phyloP scores from a whole-genome alignment of 2,329 filamentous ascomycete genomes.

The Lasiodiplodia hormozganensis region DNA sequence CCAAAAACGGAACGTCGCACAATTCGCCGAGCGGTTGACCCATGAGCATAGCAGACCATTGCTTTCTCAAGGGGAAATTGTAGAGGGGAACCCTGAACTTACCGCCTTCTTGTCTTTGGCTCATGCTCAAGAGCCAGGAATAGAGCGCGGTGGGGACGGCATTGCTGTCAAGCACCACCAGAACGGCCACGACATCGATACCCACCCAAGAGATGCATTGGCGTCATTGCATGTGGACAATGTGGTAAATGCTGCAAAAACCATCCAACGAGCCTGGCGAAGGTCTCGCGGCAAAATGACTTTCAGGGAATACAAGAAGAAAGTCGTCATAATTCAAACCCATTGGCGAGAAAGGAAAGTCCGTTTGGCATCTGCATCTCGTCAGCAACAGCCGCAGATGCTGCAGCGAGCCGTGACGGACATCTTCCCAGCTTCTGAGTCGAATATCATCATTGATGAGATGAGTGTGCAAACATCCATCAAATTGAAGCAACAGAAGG shows the following conservation, averaged over 20 bases:
- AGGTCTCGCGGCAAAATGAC: conserved; percentile 37
- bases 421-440: not conserved
- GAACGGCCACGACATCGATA: not conserved
- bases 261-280: conserved; percentile 47
- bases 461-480: conserved; percentile 16
- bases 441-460: conserved; percentile 4
- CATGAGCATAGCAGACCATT: not conserved
- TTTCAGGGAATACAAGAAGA: conserved; percentile 47
- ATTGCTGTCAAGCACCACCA: conserved; percentile 29
- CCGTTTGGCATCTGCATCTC: not conserved
- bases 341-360: conserved; percentile 43
- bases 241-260: conserved; percentile 40
- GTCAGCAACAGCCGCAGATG: not conserved
- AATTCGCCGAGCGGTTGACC: not conserved
- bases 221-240: conserved; percentile 36
- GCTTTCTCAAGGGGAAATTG: not conserved
- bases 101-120: not conserved
- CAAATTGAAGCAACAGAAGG: conserved; percentile 22
- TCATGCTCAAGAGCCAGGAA: not conserved
- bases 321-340: conserved; percentile 47
- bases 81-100: not conserved
- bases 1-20: conserved; percentile 9
- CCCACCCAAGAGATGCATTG: conserved; percentile 32
- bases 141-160: not conserved
- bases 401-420: conserved; percentile 8